A percentile compares a stretch with the other conserved stretches of the same genome.
Conservation (phyloP, 192 early-diverging fungal genomes). For the Dissophora globulifera region DNA sequence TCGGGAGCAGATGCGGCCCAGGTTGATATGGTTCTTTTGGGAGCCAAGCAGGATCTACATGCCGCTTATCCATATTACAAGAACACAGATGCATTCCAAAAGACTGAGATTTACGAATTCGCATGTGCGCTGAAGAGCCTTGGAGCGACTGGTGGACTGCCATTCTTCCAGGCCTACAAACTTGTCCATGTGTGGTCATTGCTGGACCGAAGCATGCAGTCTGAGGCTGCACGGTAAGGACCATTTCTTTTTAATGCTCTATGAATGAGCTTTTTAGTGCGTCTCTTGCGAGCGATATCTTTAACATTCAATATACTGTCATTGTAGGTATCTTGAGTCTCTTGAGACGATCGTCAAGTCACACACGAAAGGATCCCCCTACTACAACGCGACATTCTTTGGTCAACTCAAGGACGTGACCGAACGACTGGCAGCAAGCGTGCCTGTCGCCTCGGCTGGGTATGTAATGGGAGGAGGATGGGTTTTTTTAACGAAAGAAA, state of each 20-base stretch:
- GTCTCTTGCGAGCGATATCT: no score
- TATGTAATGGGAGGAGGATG: no score
- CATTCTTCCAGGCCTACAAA: slow-evolving; percentile 92
- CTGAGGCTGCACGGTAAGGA: slow-evolving; percentile 68
- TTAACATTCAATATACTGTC: no score
- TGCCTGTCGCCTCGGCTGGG: slow-evolving; percentile 26
- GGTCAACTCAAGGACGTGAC: slow-evolving; percentile 77
- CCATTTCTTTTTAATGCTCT: no score
- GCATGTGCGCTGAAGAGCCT: slow-evolving; percentile 63
- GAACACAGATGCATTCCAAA: slow-evolving; percentile 68
- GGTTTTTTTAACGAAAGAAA: no score
- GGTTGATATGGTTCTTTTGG: slow-evolving; percentile 76
- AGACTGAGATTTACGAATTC: slow-evolving; percentile 90
- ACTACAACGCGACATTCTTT: slow-evolving; percentile 77
- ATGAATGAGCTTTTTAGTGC: no score
- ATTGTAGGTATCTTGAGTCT: slow-evolving; percentile 77
- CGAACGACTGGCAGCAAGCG: slow-evolving; percentile 68
- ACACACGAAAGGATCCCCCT: slow-evolving; percentile 80
- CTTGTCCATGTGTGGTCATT: slow-evolving; percentile 84
- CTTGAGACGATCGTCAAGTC: slow-evolving; percentile 79
- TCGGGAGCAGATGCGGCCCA: slow-evolving; percentile 70
- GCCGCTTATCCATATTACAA: slow-evolving; percentile 59
- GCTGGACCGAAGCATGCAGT: slow-evolving; percentile 78
- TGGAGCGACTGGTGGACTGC: slow-evolving; percentile 68
- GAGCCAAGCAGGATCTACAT: slow-evolving; percentile 58